Evolutionary conservation across 2,329 filamentous ascomycete species (phyloP).

Genomic region (Didymosphaeria variabile): DNA sequence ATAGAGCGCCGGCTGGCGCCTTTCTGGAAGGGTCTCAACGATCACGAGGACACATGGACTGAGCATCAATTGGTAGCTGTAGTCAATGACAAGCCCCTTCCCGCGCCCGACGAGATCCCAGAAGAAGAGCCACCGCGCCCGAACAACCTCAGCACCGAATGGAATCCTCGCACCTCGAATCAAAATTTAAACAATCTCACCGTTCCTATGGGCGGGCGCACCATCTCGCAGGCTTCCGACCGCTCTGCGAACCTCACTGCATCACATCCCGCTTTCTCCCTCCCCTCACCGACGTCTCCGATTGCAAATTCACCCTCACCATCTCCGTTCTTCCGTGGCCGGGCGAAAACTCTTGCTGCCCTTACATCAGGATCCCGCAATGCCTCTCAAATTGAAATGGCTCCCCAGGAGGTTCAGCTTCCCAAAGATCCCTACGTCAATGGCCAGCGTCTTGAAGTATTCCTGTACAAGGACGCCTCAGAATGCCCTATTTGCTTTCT

Average conservation of each 20-base stretch:
- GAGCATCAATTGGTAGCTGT: conserved; percentile 95
- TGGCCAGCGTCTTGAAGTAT: conserved; percentile 91
- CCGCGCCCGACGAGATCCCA: conserved; percentile 82
- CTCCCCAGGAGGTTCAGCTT: conserved; percentile 79
- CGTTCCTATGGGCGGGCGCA: conserved; percentile 79
- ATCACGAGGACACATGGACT: conserved; percentile 88
- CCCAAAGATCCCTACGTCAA: conserved; percentile 89
- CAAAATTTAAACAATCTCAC: conserved; percentile 75
- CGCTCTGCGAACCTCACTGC: conserved; percentile 65
- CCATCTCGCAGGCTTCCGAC: conserved; percentile 82
- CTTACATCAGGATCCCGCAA: conserved; percentile 80
- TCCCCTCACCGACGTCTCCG: conserved; percentile 67
- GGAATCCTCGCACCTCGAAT: conserved; percentile 61
- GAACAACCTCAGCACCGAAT: conserved; percentile 43
- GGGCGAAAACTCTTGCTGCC: conserved; percentile 88
- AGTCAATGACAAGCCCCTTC: conserved; percentile 83
- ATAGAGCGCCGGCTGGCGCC: conserved; percentile 92
- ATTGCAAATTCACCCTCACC: conserved; percentile 58
- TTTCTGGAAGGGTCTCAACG: conserved; percentile 93
- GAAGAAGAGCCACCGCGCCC: conserved; percentile 69
- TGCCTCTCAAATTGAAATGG: conserved; percentile 74
- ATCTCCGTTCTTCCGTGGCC: conserved; percentile 74
- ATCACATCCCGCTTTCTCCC: conserved; percentile 69
- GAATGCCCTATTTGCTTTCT: conserved; percentile 98
- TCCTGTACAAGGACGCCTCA: conserved; percentile 86